Conservation (phyloP, 345 rosid species). For the Brassica incana region DNA sequence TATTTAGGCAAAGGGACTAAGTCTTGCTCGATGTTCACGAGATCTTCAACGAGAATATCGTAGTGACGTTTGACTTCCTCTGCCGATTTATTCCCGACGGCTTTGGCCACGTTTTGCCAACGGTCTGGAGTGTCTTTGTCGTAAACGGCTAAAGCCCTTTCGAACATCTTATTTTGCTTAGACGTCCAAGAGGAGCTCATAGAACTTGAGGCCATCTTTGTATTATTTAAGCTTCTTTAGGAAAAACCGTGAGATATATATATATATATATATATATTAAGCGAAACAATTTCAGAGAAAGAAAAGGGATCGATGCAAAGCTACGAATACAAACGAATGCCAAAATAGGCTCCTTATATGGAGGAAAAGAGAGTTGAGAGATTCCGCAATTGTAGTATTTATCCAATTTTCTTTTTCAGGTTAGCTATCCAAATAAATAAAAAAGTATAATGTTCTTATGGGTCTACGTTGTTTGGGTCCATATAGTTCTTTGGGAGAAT, state of each 20-base stretch:
- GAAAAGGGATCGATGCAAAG: conserved; percentile 18
- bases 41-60: conserved; percentile 76
- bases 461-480: conserved; percentile 28
- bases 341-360: conserved; percentile 33
- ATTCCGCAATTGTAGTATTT: conserved; percentile 36
- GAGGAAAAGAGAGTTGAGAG: conserved; percentile 29
- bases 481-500: conserved; percentile 17
- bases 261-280: neutral
- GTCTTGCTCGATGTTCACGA: conserved; percentile 68
- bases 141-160: conserved; percentile 75
- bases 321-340: conserved; percentile 30
- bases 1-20: conserved; percentile 69
- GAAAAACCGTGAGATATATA: neutral
- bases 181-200: conserved; percentile 70
- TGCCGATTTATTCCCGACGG: conserved; percentile 72
- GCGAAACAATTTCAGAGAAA: conserved; percentile 16
- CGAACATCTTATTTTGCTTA: conserved; percentile 76
- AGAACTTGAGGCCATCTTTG: conserved; percentile 26
- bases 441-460: conserved; percentile 18
- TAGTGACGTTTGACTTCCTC: conserved; percentile 87
- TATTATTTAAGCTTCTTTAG: neutral
- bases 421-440: conserved; percentile 2
- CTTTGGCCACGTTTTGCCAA: conserved; percentile 85
- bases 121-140: conserved; percentile 92
- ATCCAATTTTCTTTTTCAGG: neutral